These are phyloP conservation scores for Leccinum obscurum DNA, from an alignment of 768 basidiomycete genomes.

Conservation along the genomic window DNA sequence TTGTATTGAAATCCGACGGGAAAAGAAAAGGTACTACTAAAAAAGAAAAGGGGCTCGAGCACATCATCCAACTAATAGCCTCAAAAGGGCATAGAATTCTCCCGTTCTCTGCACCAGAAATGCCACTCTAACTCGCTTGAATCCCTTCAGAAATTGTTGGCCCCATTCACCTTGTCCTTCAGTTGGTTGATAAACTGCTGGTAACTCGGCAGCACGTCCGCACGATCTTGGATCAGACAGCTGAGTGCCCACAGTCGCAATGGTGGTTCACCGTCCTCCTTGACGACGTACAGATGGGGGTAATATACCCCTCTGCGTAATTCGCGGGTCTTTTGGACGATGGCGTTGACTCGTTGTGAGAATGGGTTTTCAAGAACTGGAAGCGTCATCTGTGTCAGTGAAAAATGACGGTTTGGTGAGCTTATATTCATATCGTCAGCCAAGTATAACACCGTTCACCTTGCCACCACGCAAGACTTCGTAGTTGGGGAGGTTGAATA, in stretches of 20 bases:
- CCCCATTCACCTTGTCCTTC: conserved; percentile 72
- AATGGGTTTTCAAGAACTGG: conserved; percentile 90
- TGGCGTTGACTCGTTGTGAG: conserved; percentile 92
- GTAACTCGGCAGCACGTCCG: conserved; percentile 93
- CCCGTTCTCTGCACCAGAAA: not conserved
- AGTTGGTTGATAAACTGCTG: conserved; percentile 89
- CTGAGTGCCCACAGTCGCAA: conserved; percentile 95
- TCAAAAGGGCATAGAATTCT: not conserved
- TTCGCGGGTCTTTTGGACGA: conserved; percentile 93
- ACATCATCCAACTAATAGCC: conserved; percentile 4
- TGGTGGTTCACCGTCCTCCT: conserved; percentile 96
- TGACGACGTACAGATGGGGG: conserved; percentile 93
- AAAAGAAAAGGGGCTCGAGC: not conserved
- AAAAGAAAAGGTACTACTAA: not conserved
- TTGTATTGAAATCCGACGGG: not conserved
- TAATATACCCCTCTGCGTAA: conserved; percentile 90
- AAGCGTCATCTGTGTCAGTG: conserved; percentile 67
- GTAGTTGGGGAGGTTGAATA: conserved; percentile 88
- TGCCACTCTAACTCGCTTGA: not conserved
- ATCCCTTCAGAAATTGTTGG: conserved; percentile 30
- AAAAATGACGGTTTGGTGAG: not conserved
- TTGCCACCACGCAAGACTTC: conserved; percentile 92
- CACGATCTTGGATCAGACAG: conserved; percentile 91
- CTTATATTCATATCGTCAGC: not conserved
- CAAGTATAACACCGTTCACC: conserved; percentile 40